Conservation (phyloP, 2,329 filamentous ascomycete species). For the Aspergillus fischeri region DNA sequence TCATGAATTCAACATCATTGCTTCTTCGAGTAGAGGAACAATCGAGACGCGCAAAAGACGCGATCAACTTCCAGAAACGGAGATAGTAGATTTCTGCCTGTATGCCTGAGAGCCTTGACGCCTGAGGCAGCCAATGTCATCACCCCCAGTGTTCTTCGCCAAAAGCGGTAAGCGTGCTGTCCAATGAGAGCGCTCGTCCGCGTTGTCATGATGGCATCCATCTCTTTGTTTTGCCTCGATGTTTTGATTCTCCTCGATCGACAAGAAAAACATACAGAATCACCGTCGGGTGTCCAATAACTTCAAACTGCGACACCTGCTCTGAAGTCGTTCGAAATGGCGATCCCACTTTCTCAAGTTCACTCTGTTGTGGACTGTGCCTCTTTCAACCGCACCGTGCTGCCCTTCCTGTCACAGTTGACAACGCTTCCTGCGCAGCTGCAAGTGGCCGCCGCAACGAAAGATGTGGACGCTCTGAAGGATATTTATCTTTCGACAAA, state of each 20-base stretch:
- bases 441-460: constrained; percentile 56
- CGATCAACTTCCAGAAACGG: constrained; percentile 6
- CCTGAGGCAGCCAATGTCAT: neutral
- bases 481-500: constrained; percentile 80
- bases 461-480: constrained; percentile 59
- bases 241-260: neutral
- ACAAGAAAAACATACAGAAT: neutral
- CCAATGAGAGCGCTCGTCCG: neutral
- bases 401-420: constrained; percentile 69
- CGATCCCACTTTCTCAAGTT: constrained; percentile 62
- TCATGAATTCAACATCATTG: neutral
- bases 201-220: constrained; percentile 6
- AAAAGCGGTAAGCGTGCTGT: constrained; percentile 2
- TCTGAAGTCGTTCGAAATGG: constrained; percentile 43
- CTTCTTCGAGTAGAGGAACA: neutral
- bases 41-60: constrained; percentile 17
- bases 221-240: constrained; percentile 1
- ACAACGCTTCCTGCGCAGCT: constrained; percentile 65
- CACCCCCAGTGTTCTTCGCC: neutral
- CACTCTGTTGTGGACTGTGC: constrained; percentile 69
- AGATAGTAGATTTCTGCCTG: neutral
- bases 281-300: neutral
- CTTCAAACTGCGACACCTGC: neutral
- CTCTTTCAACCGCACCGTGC: constrained; percentile 69
- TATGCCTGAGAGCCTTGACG: neutral